These are phyloP conservation scores for Nemania sp. DNA, from an alignment of 2,329 filamentous ascomycete species.

Conservation along the genomic window DNA sequence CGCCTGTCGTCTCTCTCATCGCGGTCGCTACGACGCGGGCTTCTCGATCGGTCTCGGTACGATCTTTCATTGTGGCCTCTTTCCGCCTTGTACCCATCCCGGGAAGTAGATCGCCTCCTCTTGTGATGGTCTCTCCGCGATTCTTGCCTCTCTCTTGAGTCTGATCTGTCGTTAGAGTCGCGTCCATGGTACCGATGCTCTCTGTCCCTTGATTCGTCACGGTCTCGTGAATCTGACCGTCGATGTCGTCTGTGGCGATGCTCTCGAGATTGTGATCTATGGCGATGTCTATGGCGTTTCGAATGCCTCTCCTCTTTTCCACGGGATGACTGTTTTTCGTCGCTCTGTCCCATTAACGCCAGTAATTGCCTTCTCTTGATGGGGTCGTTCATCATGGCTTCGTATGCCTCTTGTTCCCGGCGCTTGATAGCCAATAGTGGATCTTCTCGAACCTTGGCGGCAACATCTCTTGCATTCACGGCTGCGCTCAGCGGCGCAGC, in stretches of 20 bases:
- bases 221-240: slow-evolving; percentile 54
- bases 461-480: slow-evolving; percentile 82
- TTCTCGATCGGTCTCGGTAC: slow-evolving; percentile 50
- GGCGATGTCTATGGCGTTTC: slow-evolving; percentile 55
- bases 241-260: slow-evolving; percentile 58
- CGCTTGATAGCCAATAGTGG: slow-evolving; percentile 93
- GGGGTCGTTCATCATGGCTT: slow-evolving; percentile 83
- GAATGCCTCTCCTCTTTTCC: slow-evolving; percentile 60
- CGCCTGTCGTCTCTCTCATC: slow-evolving; percentile 51
- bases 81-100: slow-evolving; percentile 38
- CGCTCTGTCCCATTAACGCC: slow-evolving; percentile 69
- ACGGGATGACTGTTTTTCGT: slow-evolving; percentile 56
- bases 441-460: slow-evolving; percentile 88
- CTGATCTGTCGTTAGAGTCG: slow-evolving; percentile 57
- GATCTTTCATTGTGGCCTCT: slow-evolving; percentile 35
- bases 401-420: slow-evolving; percentile 85
- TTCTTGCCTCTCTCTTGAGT: slow-evolving; percentile 46
- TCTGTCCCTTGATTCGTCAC: slow-evolving; percentile 55
- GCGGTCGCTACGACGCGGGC: slow-evolving; percentile 48
- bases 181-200: slow-evolving; percentile 60
- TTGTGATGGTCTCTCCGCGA: slow-evolving; percentile 41
- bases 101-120: slow-evolving; percentile 41
- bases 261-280: slow-evolving; percentile 51
- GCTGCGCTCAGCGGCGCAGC: slow-evolving; percentile 72
- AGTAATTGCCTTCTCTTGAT: slow-evolving; percentile 75